Percentiles rank a stretch among this genome's conserved stretches.
phyloP scores from a whole-genome alignment of 2,329 filamentous ascomycete genomes.

The Talaromyces sp. region DNA sequence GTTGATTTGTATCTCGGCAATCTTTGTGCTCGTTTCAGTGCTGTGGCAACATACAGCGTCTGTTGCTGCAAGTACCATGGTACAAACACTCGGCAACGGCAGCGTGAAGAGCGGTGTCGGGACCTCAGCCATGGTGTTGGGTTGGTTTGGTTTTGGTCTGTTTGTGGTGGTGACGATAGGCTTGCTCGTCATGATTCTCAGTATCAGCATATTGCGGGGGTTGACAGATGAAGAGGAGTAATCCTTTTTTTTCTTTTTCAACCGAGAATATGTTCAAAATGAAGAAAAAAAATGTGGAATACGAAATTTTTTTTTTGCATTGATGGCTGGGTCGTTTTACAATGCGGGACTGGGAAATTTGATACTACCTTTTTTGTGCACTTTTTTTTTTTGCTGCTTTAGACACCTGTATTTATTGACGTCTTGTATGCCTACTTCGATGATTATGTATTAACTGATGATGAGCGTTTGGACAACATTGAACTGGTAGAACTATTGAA shows the following conservation, averaged over 20 bases:
- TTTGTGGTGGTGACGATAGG: conserved; percentile 95
- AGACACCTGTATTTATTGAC: conserved; percentile 1
- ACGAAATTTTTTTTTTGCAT: neutral
- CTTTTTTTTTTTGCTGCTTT: neutral
- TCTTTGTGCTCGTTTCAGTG: conserved; percentile 61
- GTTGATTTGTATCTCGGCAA: conserved; percentile 71
- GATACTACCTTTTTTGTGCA: neutral
- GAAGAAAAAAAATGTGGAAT: neutral
- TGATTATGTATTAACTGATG: conserved; percentile 1
- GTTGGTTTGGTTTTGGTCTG: conserved; percentile 93
- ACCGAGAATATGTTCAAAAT: neutral
- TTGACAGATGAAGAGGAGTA: conserved; percentile 38
- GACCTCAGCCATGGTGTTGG: conserved; percentile 92
- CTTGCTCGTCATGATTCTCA: conserved; percentile 91
- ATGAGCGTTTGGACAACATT: neutral
- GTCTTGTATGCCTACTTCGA: conserved; percentile 4
- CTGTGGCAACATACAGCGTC: conserved; percentile 76
- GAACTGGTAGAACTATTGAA: neutral
- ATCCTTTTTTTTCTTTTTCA: neutral
- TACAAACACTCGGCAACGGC: conserved; percentile 87
- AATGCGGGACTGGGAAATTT: neutral
- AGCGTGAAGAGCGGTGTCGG: conserved; percentile 81
- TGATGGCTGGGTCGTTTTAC: neutral
- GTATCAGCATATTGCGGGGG: conserved; percentile 72
- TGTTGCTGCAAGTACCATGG: conserved; percentile 87